phyloP scores from a whole-genome alignment of 345 rosid genomes.

The Brassica incana region DNA sequence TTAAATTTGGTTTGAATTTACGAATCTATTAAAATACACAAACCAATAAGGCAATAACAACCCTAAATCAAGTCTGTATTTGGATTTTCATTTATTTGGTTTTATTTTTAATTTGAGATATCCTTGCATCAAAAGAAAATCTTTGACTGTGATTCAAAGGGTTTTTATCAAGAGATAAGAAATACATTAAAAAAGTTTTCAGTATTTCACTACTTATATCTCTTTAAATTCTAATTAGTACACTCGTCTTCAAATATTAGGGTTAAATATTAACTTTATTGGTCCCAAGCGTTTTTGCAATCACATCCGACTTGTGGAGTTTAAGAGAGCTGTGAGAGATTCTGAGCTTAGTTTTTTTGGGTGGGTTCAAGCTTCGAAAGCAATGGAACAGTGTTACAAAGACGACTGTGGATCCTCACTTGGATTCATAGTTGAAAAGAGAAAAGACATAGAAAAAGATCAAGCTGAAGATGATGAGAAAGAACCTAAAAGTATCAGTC shows the following conservation, averaged over 20 bases:
- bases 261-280: background rate
- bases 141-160: background rate
- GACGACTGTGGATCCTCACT: constrained; percentile 21
- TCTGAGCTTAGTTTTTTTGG: background rate
- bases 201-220: background rate
- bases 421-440: constrained; percentile 22
- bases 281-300: background rate
- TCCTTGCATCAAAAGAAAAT: background rate
- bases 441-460: constrained; percentile 7
- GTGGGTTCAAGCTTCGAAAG: background rate
- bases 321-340: background rate
- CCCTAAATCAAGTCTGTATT: background rate
- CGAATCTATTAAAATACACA: too few relatives aligned
- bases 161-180: background rate
- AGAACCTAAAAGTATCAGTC: constrained; percentile 3
- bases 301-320: background rate
- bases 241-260: background rate
- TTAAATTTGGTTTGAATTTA: too few relatives aligned
- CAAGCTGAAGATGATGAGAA: constrained; percentile 10
- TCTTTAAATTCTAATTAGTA: background rate
- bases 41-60: too few relatives aligned
- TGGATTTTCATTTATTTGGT: background rate
- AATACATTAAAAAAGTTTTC: background rate
- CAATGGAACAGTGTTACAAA: background rate
- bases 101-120: background rate